These are phyloP conservation scores for Auriculariales sp. DNA, from an alignment of 768 basidiomycete genomes.

Conservation along the genomic window DNA sequence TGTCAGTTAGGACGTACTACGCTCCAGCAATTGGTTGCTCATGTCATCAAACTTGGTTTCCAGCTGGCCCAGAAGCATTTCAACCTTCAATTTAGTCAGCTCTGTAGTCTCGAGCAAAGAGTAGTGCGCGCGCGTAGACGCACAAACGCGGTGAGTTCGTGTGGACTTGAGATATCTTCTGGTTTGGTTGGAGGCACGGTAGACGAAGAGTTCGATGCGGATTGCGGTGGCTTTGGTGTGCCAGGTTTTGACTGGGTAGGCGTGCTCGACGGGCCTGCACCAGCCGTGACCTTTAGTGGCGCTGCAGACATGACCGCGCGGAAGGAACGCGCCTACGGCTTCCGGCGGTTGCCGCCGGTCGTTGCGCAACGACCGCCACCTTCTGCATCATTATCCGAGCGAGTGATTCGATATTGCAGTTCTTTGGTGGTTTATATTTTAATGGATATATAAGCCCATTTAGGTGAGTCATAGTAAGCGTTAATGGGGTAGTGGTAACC, in stretches of 20 bases:
- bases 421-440: no score
- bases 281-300: constrained; percentile 25
- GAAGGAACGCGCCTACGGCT: no score
- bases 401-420: no score
- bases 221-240: not conserved
- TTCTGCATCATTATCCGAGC: no score
- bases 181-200: constrained; percentile 17
- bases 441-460: no score
- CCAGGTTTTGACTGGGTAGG: not conserved
- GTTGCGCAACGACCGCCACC: no score
- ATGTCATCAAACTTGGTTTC: constrained; percentile 86
- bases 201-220: no score
- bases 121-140: constrained; percentile 17
- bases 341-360: no score
- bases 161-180: constrained; percentile 77
- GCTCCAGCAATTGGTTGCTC: constrained; percentile 77
- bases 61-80: constrained; percentile 76
- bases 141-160: constrained; percentile 89
- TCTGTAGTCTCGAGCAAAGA: not conserved
- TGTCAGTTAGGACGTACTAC: constrained; percentile 37
- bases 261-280: not conserved
- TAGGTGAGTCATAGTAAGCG: no score
- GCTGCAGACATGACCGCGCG: no score
- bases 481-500: no score
- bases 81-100: constrained; percentile 40